These are phyloP conservation scores for Suhomyces kilbournensis DNA, from an alignment of 805 yeast species.

Conservation along the genomic window DNA sequence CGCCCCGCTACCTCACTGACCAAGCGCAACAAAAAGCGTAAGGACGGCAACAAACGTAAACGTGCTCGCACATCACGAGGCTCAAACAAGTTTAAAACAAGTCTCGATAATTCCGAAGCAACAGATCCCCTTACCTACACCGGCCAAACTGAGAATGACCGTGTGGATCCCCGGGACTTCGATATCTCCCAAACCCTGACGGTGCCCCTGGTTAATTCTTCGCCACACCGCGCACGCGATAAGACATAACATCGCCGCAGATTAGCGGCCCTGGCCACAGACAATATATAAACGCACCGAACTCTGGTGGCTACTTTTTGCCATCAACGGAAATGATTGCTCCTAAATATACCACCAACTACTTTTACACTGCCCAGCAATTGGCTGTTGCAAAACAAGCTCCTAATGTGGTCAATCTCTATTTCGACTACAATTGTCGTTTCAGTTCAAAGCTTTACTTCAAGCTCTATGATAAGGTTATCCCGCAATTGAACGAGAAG, in stretches of 20 bases:
- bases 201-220: slow-evolving; percentile 1
- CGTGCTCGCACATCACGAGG: background rate
- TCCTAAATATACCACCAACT: slow-evolving; percentile 41
- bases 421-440: slow-evolving; percentile 76
- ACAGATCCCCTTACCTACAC: background rate
- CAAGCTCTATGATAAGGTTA: slow-evolving; percentile 49
- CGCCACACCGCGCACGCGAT: background rate
- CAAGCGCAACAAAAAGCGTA: slow-evolving; percentile 1
- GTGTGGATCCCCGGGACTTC: background rate
- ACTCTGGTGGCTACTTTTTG: background rate
- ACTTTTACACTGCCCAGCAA: slow-evolving; percentile 21
- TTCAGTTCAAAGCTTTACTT: slow-evolving; percentile 64
- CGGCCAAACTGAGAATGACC: background rate
- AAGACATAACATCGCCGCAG: background rate
- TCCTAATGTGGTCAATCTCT: slow-evolving; percentile 56
- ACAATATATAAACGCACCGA: background rate
- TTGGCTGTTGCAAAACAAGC: slow-evolving; percentile 13
- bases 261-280: background rate
- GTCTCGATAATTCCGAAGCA: background rate
- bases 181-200: slow-evolving; percentile 4
- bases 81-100: background rate
- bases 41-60: background rate
- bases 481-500: slow-evolving; percentile 48
- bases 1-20: background rate
- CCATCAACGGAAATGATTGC: slow-evolving; percentile 30